These are phyloP conservation scores for Podosphaera xanthii DNA, from an alignment of 2,329 filamentous ascomycete genomes.

Conservation along the genomic window DNA sequence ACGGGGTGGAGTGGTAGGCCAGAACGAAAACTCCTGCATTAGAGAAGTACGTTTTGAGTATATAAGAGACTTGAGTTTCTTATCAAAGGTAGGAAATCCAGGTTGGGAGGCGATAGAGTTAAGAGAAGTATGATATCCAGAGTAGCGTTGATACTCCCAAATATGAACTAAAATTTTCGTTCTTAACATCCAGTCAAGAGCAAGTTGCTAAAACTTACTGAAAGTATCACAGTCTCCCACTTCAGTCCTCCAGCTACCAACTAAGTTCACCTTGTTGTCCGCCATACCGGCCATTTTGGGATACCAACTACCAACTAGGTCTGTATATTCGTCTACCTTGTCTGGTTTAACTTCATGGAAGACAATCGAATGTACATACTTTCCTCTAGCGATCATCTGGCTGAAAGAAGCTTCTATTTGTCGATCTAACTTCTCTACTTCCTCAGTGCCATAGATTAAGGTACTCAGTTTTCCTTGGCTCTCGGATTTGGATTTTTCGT, in stretches of 20 bases:
- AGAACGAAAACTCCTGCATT: slow-evolving; percentile 99
- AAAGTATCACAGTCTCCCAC: slow-evolving; percentile 96
- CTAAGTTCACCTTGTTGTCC: slow-evolving; percentile 85
- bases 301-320: slow-evolving; percentile 79
- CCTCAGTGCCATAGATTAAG: slow-evolving; percentile 90
- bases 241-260: slow-evolving; percentile 95
- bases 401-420: slow-evolving; percentile 94
- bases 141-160: slow-evolving; percentile 96
- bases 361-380: slow-evolving; percentile 96
- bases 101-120: slow-evolving; percentile 65
- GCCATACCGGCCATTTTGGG: slow-evolving; percentile 64
- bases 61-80: slow-evolving; percentile 67
- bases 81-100: slow-evolving; percentile 65
- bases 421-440: slow-evolving; percentile 79
- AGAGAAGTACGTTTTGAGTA: slow-evolving; percentile 66
- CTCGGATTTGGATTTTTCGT: slow-evolving; percentile 32
- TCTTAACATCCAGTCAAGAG: slow-evolving; percentile 14
- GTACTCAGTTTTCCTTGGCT: slow-evolving; percentile 56
- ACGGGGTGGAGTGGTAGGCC: slow-evolving; percentile 83
- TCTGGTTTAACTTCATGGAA: slow-evolving; percentile 91
- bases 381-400: slow-evolving; percentile 80
- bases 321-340: slow-evolving; percentile 82
- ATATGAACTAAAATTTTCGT: slow-evolving; percentile 62
- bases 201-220: slow-evolving; percentile 31
- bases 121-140: slow-evolving; percentile 82